A percentile compares a stretch with the other conserved stretches of the same genome.
Conservation (phyloP, 352 stramenopile species). For the Hyaloperonospora arabidopsidis region DNA sequence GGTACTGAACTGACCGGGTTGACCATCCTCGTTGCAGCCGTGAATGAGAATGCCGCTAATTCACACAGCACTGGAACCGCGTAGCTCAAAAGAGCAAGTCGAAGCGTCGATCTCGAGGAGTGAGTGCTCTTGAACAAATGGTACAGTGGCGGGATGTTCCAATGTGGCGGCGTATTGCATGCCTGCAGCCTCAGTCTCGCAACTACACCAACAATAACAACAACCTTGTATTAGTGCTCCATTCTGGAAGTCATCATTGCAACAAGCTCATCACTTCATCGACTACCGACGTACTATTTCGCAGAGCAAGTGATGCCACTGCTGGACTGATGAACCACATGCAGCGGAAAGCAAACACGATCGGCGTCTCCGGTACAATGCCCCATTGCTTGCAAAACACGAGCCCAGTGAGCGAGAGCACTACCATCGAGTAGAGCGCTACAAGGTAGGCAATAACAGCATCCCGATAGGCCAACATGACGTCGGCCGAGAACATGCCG, state of each 20-base stretch:
- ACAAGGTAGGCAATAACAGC: constrained; percentile 77
- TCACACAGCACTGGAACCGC: constrained; percentile 77
- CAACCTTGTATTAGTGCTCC: constrained; percentile 1
- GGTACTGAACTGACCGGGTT: constrained; percentile 55
- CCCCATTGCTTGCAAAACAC: constrained; percentile 83
- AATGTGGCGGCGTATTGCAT: constrained; percentile 74
- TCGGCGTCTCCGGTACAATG: constrained; percentile 36
- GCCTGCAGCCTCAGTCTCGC: constrained; percentile 58
- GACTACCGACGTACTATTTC: constrained; percentile 43
- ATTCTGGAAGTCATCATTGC: too few species aligned
- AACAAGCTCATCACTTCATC: not conserved
- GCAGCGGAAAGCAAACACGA: constrained; percentile 47
- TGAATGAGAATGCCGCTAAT: constrained; percentile 79
- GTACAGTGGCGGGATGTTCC: constrained; percentile 75
- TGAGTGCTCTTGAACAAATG: constrained; percentile 78
- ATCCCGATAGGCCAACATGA: constrained; percentile 77
- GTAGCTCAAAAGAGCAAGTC: constrained; percentile 72
- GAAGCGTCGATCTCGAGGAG: constrained; percentile 65
- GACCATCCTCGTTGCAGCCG: constrained; percentile 77
- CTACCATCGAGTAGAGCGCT: constrained; percentile 67
- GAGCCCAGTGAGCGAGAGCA: constrained; percentile 70
- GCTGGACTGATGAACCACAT: constrained; percentile 72
- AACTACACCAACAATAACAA: constrained; percentile 33
- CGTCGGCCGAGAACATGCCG: constrained; percentile 82
- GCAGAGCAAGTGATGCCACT: constrained; percentile 61